Conservation (phyloP, 768 basidiomycete genomes). For the Termitomyces heimii region DNA sequence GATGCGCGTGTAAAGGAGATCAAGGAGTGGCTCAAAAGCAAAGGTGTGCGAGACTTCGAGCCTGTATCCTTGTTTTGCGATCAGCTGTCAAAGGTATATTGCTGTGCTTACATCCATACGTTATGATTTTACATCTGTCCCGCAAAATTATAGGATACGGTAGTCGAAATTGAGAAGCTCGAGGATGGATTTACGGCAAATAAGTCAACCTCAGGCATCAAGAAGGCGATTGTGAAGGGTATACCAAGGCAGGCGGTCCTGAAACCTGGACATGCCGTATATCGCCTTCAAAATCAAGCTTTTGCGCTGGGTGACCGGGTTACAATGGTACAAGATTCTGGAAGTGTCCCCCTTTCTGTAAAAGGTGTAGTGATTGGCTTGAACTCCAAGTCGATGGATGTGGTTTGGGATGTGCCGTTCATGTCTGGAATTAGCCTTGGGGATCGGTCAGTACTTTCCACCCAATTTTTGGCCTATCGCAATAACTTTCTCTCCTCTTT, state of each 20-base stretch:
- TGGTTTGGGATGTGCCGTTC: conserved; percentile 94
- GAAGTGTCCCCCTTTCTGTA: conserved; percentile 82
- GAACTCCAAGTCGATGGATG: conserved; percentile 83
- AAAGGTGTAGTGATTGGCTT: conserved; percentile 95
- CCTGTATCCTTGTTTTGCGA: conserved; percentile 90
- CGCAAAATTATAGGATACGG: conserved; percentile 51
- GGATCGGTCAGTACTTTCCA: conserved; percentile 50
- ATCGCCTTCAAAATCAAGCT: conserved; percentile 82
- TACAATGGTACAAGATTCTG: conserved; percentile 93
- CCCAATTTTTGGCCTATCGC: background rate
- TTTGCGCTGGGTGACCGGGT: conserved; percentile 92
- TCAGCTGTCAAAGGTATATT: conserved; percentile 75
- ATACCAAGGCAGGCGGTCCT: conserved; percentile 91
- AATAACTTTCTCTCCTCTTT: background rate
- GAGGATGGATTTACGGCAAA: conserved; percentile 62
- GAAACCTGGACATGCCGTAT: conserved; percentile 86
- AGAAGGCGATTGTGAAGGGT: conserved; percentile 88
- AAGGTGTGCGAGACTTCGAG: conserved; percentile 87
- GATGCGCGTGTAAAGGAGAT: conserved; percentile 73
- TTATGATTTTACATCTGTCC: background rate
- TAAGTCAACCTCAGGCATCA: conserved; percentile 61
- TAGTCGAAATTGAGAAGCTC: conserved; percentile 70
- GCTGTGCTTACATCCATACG: background rate
- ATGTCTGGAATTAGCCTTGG: conserved; percentile 87
- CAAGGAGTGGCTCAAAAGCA: conserved; percentile 78